Percentiles rank a stretch among this genome's conserved stretches.
These are phyloP conservation scores for Aspergillus versicolor DNA, from an alignment of 2,329 filamentous ascomycete genomes.

Conservation along the genomic window DNA sequence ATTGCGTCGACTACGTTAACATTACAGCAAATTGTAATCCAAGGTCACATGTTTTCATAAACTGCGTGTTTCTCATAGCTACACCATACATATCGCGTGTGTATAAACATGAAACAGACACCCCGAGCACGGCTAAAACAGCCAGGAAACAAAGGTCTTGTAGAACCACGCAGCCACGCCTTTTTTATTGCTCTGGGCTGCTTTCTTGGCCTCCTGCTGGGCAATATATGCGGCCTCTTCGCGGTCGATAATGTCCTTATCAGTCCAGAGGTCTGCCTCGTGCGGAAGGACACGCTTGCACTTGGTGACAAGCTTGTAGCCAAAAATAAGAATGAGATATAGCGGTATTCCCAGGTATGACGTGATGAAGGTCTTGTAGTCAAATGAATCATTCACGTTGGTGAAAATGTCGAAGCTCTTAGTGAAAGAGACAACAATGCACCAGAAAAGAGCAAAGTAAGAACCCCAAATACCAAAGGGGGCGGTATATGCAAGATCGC, in stretches of 20 bases:
- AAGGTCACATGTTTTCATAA: neutral
- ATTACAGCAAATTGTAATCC: neutral
- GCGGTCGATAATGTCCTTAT: constrained; percentile 70
- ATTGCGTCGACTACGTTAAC: neutral
- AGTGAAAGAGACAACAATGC: constrained; percentile 71
- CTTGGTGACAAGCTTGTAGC: constrained; percentile 61
- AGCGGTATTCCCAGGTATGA: constrained; percentile 75
- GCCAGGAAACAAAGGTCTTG: constrained; percentile 58
- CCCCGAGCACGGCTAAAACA: constrained; percentile 48
- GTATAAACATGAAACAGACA: neutral
- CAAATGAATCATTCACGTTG: constrained; percentile 51
- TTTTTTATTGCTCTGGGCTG: constrained; percentile 35
- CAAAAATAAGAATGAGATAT: constrained; percentile 68
- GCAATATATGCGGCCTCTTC: constrained; percentile 71
- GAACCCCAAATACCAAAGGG: constrained; percentile 72
- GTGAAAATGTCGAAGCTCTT: constrained; percentile 80
- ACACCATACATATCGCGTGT: neutral
- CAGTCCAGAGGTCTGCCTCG: constrained; percentile 68
- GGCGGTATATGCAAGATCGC: constrained; percentile 62
- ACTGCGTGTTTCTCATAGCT: neutral
- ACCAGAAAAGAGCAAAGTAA: constrained; percentile 66
- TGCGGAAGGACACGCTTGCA: constrained; percentile 56
- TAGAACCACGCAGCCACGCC: constrained; percentile 53
- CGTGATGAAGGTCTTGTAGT: constrained; percentile 75
- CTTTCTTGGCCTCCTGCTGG: constrained; percentile 45